phyloP scores from a whole-genome alignment of 306 rosid species.

The Mimosa pudica region DNA sequence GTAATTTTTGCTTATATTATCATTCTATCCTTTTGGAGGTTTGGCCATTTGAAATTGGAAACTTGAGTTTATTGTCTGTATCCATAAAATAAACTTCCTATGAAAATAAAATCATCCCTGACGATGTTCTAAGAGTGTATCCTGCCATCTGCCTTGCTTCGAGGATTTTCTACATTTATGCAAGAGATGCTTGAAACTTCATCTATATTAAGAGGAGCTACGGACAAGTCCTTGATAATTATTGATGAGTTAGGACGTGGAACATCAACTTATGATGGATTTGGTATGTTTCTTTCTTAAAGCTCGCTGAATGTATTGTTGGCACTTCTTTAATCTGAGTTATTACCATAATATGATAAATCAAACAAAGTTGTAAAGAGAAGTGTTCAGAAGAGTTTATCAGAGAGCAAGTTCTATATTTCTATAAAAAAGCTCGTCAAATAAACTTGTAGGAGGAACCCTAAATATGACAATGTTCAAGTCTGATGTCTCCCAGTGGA shows the following conservation, averaged over 20 bases:
- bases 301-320: slow-evolving; percentile 34
- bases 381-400: background rate
- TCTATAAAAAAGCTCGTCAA: background rate
- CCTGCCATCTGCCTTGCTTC: slow-evolving; percentile 58
- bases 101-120: slow-evolving; percentile 26
- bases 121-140: slow-evolving; percentile 34
- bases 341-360: slow-evolving; percentile 27
- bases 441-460: background rate
- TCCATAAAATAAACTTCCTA: slow-evolving; percentile 9
- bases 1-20: slow-evolving; percentile 17
- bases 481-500: background rate
- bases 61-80: slow-evolving; percentile 14
- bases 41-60: slow-evolving; percentile 8
- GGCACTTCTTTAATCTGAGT: slow-evolving; percentile 24
- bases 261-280: slow-evolving; percentile 98
- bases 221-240: slow-evolving; percentile 87
- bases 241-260: slow-evolving; percentile 98
- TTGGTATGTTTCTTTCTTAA: slow-evolving; percentile 66
- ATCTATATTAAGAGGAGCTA: slow-evolving; percentile 92
- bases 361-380: background rate
- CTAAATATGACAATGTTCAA: background rate
- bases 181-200: slow-evolving; percentile 99
- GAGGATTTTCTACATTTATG: slow-evolving; percentile 97
- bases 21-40: slow-evolving; percentile 25
- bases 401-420: background rate